A percentile compares a stretch with the other conserved stretches of the same genome.
These are phyloP conservation scores for Curvularia sp. DNA, from an alignment of 2,329 filamentous ascomycete genomes.

Conservation along the genomic window DNA sequence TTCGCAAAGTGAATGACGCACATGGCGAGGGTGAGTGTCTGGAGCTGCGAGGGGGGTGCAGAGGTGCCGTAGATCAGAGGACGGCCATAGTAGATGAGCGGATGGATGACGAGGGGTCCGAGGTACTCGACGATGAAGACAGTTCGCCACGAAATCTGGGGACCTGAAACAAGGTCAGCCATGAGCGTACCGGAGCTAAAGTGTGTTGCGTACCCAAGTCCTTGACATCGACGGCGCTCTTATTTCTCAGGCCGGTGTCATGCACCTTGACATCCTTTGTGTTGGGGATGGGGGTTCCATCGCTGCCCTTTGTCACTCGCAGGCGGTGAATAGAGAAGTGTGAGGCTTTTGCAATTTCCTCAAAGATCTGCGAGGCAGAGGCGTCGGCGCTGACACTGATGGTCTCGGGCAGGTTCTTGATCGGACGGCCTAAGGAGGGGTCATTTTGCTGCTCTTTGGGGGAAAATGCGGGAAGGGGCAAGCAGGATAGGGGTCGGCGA, in stretches of 20 bases:
- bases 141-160: slow-evolving; percentile 89
- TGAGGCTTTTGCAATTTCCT: slow-evolving; percentile 61
- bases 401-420: slow-evolving; percentile 65
- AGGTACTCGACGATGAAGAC: slow-evolving; percentile 96
- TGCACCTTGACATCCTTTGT: slow-evolving; percentile 60
- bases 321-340: slow-evolving; percentile 65
- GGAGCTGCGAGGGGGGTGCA: slow-evolving; percentile 66
- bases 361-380: slow-evolving; percentile 63
- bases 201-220: slow-evolving; percentile 72
- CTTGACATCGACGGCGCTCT: slow-evolving; percentile 79
- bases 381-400: slow-evolving; percentile 60
- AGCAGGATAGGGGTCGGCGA: background rate
- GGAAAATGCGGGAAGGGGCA: background rate
- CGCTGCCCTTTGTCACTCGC: slow-evolving; percentile 69
- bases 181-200: background rate
- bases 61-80: slow-evolving; percentile 71
- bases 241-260: slow-evolving; percentile 63
- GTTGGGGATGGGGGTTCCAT: slow-evolving; percentile 65
- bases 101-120: slow-evolving; percentile 88
- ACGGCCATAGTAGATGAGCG: slow-evolving; percentile 72
- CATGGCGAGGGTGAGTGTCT: slow-evolving; percentile 76
- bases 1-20: slow-evolving; percentile 88
- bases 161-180: slow-evolving; percentile 61
- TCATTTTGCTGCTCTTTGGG: slow-evolving; percentile 7
- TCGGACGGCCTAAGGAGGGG: slow-evolving; percentile 62